Conservation (phyloP, 2,329 filamentous ascomycete genomes). For the Tothia fuscella region DNA sequence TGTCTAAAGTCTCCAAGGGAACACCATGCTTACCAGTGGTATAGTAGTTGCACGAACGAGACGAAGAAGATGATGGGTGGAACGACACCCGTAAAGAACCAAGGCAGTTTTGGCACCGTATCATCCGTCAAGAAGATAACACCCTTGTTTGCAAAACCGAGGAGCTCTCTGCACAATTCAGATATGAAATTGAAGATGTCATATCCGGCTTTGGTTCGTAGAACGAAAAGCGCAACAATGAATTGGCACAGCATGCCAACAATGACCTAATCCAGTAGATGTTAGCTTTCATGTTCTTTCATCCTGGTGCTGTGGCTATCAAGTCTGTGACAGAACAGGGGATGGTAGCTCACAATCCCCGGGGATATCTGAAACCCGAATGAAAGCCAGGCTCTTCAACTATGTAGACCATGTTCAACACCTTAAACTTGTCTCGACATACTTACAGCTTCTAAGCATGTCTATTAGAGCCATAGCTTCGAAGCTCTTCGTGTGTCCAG, state of each 20-base stretch:
- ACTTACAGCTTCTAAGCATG: too few relatives aligned
- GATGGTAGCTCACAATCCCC: too few relatives aligned
- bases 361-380: neutral
- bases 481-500: too few relatives aligned
- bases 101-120: conserved; percentile 33
- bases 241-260: conserved; percentile 84
- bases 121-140: conserved; percentile 55
- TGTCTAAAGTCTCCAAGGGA: too few relatives aligned
- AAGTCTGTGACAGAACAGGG: too few relatives aligned
- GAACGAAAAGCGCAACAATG: conserved; percentile 76
- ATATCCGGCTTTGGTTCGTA: conserved; percentile 66
- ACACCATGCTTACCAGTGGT: conserved; percentile 58
- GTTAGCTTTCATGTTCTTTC: too few relatives aligned
- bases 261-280: too few relatives aligned
- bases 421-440: too few relatives aligned
- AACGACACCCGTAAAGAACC: conserved; percentile 70
- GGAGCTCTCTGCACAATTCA: conserved; percentile 56
- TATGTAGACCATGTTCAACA: too few relatives aligned
- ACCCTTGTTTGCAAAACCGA: conserved; percentile 65
- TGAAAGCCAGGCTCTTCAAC: too few relatives aligned
- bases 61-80: conserved; percentile 96
- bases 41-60: conserved; percentile 75
- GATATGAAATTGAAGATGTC: conserved; percentile 91
- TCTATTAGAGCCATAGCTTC: too few relatives aligned
- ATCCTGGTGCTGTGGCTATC: too few relatives aligned